Evolutionary conservation across 1,284 basidiomycete species (phyloP).

Genomic region (Xerocomus cyaneibrunnescens): DNA sequence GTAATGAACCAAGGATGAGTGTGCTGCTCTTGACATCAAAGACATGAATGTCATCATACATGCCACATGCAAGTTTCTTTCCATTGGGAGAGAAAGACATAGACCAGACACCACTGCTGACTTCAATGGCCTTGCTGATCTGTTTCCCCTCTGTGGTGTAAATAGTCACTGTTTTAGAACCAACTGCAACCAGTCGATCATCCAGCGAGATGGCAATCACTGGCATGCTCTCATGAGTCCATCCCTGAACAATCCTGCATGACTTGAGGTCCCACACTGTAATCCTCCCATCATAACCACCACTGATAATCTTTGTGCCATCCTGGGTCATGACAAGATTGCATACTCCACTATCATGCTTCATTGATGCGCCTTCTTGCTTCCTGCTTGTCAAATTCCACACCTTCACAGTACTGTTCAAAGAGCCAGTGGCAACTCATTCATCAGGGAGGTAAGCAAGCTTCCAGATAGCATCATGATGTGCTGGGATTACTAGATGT

Average conservation of each 20-base stretch:
- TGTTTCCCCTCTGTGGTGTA: neutral
- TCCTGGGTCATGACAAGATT: neutral
- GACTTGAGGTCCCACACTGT: constrained; percentile 5
- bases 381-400: neutral
- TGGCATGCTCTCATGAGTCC: neutral
- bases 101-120: neutral
- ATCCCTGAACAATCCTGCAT: neutral
- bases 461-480: neutral
- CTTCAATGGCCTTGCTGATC: neutral
- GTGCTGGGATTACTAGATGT: neutral
- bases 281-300: neutral
- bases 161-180: neutral
- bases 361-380: neutral
- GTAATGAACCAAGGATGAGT: neutral
- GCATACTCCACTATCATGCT: neutral
- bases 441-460: neutral
- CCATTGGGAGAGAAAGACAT: constrained; percentile 11
- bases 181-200: neutral
- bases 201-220: constrained; percentile 2
- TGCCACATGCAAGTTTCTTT: constrained; percentile 4
- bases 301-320: constrained; percentile 2
- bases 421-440: neutral
- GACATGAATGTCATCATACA: neutral
- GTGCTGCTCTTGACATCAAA: neutral
- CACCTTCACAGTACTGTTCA: neutral